Conservation (phyloP, 169 alveolate genomes). For the Eimeria falciformis region DNA sequence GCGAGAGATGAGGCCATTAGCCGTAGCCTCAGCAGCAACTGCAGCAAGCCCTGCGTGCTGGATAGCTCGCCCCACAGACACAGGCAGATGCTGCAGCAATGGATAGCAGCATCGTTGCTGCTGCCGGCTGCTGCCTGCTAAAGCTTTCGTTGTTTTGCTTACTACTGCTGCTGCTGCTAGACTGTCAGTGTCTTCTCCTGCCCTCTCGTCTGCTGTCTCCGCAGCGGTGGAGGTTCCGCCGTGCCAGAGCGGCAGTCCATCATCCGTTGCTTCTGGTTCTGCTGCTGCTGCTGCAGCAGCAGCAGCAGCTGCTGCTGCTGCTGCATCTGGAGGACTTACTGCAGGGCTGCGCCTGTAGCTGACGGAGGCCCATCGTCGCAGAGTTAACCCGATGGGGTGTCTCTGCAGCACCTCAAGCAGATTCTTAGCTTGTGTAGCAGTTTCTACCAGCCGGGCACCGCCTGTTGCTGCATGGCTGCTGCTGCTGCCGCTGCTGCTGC, state of each 20-base stretch:
- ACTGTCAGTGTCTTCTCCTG: neutral
- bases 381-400: constrained; percentile 2
- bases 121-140: neutral
- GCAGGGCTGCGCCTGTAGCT: constrained; percentile 41
- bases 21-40: constrained; percentile 45
- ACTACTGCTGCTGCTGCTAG: neutral
- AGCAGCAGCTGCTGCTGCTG: neutral
- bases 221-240: neutral
- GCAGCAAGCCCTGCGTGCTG: constrained; percentile 40
- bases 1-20: neutral
- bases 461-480: neutral
- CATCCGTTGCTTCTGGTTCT: neutral
- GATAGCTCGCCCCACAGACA: constrained; percentile 25
- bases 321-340: constrained; percentile 15
- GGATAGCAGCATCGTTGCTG: neutral
- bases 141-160: neutral
- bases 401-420: constrained; percentile 46
- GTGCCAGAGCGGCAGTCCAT: constrained; percentile 12
- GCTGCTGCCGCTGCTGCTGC: constrained; percentile 12
- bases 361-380: neutral
- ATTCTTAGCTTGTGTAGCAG: neutral
- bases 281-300: constrained; percentile 7
- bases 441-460: neutral
- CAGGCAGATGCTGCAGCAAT: neutral
- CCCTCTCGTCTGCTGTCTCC: neutral